Evolutionary conservation across 1,139 yeast genomes (phyloP).

Genomic region (Suhomyces kunorum): DNA sequence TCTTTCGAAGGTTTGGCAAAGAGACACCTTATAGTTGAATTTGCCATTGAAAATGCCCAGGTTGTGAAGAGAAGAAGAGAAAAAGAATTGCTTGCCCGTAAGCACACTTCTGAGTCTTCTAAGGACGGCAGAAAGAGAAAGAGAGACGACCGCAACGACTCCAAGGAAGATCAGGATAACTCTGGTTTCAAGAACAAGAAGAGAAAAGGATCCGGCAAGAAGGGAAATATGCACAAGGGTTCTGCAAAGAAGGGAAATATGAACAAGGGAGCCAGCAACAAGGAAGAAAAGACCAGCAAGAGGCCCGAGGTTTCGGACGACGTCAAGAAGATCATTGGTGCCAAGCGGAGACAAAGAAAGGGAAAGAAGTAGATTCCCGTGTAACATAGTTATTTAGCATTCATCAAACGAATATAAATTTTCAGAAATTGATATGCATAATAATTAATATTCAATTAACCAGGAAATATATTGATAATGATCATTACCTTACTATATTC

Average conservation of each 20-base stretch:
- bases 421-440: neutral
- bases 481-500: no score
- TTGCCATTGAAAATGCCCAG: constrained; percentile 93
- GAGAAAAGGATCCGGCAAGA: constrained; percentile 14
- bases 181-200: constrained; percentile 29
- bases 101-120: constrained; percentile 21
- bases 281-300: constrained; percentile 17
- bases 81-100: constrained; percentile 52
- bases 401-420: no score
- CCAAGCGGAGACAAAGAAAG: constrained; percentile 70
- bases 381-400: constrained; percentile 5
- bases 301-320: constrained; percentile 53
- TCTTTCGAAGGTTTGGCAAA: constrained; percentile 55
- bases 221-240: constrained; percentile 1
- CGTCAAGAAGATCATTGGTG: constrained; percentile 62
- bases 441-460: no score
- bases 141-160: no score
- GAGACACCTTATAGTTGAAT: constrained; percentile 87
- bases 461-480: no score
- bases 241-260: neutral
- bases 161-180: no score
- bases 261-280: constrained; percentile 11
- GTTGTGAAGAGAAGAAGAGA: constrained; percentile 90
- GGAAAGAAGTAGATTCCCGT: constrained; percentile 30
- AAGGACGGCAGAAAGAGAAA: constrained; percentile 23